phyloP scores from a whole-genome alignment of 2,329 filamentous ascomycete species.

The Plenodomus tracheiphilus region DNA sequence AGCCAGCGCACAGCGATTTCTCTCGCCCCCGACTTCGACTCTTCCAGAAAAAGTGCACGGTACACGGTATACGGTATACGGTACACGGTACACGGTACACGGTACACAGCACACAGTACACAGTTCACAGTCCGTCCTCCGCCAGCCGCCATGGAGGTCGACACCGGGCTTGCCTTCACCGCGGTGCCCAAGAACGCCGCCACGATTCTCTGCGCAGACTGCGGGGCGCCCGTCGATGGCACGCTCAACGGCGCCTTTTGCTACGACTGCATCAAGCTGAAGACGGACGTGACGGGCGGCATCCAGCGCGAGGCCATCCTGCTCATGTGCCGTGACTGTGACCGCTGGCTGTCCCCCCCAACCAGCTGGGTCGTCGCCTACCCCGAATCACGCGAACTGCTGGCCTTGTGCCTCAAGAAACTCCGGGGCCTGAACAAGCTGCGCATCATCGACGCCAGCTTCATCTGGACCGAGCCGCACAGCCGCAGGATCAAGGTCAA shows the following conservation, averaged over 20 bases:
- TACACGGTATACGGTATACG: no score
- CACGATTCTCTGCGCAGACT: constrained; percentile 97
- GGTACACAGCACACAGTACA: no score
- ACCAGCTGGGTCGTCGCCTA: constrained; percentile 81
- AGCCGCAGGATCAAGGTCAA: constrained; percentile 91
- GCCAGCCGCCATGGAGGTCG: constrained; percentile 45
- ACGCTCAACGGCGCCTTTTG: constrained; percentile 84
- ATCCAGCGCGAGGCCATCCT: constrained; percentile 89
- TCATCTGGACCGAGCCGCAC: constrained; percentile 98
- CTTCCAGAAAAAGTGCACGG: no score
- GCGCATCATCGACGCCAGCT: constrained; percentile 91
- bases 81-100: no score
- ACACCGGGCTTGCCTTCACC: constrained; percentile 45
- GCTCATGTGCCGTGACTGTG: constrained; percentile 92
- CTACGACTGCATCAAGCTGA: constrained; percentile 93
- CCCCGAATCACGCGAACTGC: constrained; percentile 86
- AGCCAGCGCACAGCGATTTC: no score
- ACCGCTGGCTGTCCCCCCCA: constrained; percentile 86
- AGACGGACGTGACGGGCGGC: constrained; percentile 87
- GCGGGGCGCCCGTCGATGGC: constrained; percentile 92
- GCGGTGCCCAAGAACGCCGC: constrained; percentile 50
- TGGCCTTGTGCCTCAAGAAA: constrained; percentile 89
- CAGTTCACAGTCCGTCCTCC: no score
- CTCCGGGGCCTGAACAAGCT: constrained; percentile 85
- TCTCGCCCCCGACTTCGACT: no score